Base-by-base conservation (phyloP, 2,329 filamentous ascomycete species). In the Ophiosphaerella korrae region DNA sequence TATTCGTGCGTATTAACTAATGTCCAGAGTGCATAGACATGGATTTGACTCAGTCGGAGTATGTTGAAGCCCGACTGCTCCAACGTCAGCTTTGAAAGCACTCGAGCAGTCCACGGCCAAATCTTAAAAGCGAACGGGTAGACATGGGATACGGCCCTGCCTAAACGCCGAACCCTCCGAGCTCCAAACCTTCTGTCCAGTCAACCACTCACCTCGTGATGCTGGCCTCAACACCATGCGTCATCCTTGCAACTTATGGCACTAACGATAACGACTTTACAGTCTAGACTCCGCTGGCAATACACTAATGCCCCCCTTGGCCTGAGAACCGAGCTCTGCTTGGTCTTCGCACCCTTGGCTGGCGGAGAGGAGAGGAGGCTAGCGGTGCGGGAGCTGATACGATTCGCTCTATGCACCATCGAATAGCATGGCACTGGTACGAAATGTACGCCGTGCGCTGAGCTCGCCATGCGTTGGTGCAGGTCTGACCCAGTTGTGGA, bases 391-490 rank as follows among this genome's bases (percentile, higher is more conserved):
- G 53, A 54, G 23, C 42, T 43, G 48, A 4, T 35, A 42, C 48
- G 34, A 51, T 46, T 52, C 48, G 58, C 54, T 48, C 50, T 51
- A 49, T 52, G 14, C 24, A 29, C 35, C 46, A 40, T 45, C 60
- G 60, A 55, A 52, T 56, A 41, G 48, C 18, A 55, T 53, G 59
- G 62, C 56, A 52, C 47, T 52, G 51, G 50, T 38, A 42, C 39
- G 26, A 42, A 31, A 32, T n/a, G 23, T 42, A 42, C 18, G 41
- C 41, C 41, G 26, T 21, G 14, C 26, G 29, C 21, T 47, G 44
- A 2, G n/a, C 50, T 63, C 51, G 62, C 60, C 60, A 61, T 60
- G 62, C 60, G 60, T 62, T 54, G 36, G 50, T 42, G 43, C 51
- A 21, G 18, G 18, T 21, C 18, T 21, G 18, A 21, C 18, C 18